Percentiles rank a stretch among this genome's conserved stretches.
Evolutionary conservation across 371 early-diverging fungal species (phyloP).

Genomic region (Actinomortierella wolfii): DNA sequence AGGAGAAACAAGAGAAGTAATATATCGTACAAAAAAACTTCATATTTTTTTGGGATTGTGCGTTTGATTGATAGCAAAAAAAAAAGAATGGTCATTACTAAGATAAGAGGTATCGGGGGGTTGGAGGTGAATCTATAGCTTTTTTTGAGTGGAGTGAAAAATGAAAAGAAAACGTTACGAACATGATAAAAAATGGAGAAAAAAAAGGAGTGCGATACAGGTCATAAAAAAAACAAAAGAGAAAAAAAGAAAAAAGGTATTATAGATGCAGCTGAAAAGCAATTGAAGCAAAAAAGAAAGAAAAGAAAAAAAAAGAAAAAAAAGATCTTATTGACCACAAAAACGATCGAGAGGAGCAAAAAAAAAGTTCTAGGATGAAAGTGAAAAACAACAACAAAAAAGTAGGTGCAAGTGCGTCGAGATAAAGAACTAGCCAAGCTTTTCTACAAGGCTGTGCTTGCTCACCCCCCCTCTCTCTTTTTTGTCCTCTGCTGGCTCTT

Average conservation of each 20-base stretch:
- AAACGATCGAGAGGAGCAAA: background rate
- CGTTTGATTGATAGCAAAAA: background rate
- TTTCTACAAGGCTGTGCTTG: conserved; percentile 7
- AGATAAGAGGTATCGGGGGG: background rate
- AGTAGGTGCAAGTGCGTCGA: background rate
- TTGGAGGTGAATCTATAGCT: background rate
- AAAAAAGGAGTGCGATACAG: too few species aligned
- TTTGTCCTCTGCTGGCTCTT: background rate
- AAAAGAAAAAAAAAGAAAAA: conserved; percentile 2
- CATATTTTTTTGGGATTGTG: too few species aligned
- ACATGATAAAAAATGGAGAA: too few species aligned
- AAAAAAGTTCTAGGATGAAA: background rate
- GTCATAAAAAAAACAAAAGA: too few species aligned
- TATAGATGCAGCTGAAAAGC: background rate
- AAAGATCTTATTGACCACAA: background rate
- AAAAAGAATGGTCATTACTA: background rate
- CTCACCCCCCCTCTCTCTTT: background rate
- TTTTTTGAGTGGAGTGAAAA: too few species aligned
- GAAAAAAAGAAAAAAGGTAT: background rate
- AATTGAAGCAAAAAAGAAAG: background rate
- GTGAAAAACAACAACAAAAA: background rate
- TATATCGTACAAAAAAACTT: too few species aligned
- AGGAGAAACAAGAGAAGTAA: too few species aligned
- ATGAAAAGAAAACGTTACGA: too few species aligned
- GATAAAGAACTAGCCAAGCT: background rate